Evolutionary conservation across 2,329 filamentous ascomycete species (phyloP).

Genomic region (Microthyrium microscopicum): DNA sequence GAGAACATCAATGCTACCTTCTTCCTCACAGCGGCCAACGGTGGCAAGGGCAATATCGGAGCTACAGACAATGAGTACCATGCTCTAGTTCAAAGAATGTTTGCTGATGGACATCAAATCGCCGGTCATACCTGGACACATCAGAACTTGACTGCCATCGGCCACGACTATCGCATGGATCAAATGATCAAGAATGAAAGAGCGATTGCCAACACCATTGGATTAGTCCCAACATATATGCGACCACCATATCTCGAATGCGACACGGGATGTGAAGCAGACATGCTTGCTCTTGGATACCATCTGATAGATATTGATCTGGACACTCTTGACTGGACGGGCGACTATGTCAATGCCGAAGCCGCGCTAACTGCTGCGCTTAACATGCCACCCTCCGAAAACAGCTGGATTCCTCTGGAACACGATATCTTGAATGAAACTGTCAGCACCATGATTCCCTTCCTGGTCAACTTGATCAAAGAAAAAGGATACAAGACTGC

Average conservation of each 20-base stretch:
- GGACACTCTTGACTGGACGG: conserved; percentile 19
- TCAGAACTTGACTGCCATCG: conserved; percentile 19
- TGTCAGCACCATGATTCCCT: neutral
- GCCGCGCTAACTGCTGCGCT: neutral
- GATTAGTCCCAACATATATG: conserved; percentile 22
- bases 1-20: conserved; percentile 36
- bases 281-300: conserved; percentile 19
- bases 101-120: conserved; percentile 20
- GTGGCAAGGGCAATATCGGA: too few relatives aligned
- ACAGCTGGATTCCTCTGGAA: neutral
- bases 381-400: too few relatives aligned
- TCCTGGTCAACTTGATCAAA: neutral
- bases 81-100: conserved; percentile 16
- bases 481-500: neutral
- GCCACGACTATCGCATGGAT: conserved; percentile 14
- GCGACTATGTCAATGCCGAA: neutral
- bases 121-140: conserved; percentile 20
- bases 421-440: neutral
- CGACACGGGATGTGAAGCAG: conserved; percentile 15
- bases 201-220: conserved; percentile 21
- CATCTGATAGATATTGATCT: conserved; percentile 20
- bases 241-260: conserved; percentile 20
- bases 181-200: conserved; percentile 19
- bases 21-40: conserved; percentile 29
- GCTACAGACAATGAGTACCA: conserved; percentile 21